A percentile compares a stretch with the other conserved stretches of the same genome.
Evolutionary conservation across 176 grass and related monocot genomes (phyloP).

Genomic region (Ensete ventricosum): DNA sequence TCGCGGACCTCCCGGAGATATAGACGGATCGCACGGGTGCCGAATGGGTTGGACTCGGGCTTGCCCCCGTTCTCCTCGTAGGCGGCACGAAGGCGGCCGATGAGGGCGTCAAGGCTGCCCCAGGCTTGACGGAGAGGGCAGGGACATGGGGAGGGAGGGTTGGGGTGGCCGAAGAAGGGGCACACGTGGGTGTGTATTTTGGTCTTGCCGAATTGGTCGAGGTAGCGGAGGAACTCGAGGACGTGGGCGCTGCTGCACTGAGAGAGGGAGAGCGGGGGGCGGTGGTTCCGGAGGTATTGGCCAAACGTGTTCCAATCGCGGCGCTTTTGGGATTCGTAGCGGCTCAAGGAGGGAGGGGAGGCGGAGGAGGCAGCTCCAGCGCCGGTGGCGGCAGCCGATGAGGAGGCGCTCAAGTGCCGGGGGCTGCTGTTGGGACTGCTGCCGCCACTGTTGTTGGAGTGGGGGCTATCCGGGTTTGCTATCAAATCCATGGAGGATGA

Average conservation of each 20-base stretch:
- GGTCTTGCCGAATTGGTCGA: conserved; percentile 19
- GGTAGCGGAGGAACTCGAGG: conserved; percentile 19
- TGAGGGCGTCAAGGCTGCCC: conserved; percentile 20
- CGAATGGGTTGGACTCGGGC: conserved; percentile 15
- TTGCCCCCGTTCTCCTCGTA: conserved; percentile 18
- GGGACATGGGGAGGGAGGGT: conserved; percentile 3
- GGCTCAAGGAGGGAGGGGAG: background rate
- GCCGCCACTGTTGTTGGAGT: background rate
- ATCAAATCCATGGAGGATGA: background rate
- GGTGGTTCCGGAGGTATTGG: conserved; percentile 4
- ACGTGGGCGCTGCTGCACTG: conserved; percentile 20
- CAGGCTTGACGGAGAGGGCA: conserved; percentile 19
- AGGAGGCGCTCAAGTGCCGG: background rate
- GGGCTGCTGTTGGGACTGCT: background rate
- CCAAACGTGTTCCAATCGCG: conserved; percentile 13
- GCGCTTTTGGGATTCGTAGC: conserved; percentile 9
- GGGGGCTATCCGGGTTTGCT: background rate
- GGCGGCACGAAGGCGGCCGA: conserved; percentile 17
- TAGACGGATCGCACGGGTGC: conserved; percentile 14
- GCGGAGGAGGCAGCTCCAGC: background rate
- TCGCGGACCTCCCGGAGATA: conserved; percentile 20
- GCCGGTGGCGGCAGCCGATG: background rate
- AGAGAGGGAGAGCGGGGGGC: background rate
- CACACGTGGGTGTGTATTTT: conserved; percentile 14
- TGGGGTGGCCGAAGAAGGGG: conserved; percentile 23